Conservation (phyloP, 2,329 filamentous ascomycete genomes). For the Pseudogymnoascus destructans region DNA sequence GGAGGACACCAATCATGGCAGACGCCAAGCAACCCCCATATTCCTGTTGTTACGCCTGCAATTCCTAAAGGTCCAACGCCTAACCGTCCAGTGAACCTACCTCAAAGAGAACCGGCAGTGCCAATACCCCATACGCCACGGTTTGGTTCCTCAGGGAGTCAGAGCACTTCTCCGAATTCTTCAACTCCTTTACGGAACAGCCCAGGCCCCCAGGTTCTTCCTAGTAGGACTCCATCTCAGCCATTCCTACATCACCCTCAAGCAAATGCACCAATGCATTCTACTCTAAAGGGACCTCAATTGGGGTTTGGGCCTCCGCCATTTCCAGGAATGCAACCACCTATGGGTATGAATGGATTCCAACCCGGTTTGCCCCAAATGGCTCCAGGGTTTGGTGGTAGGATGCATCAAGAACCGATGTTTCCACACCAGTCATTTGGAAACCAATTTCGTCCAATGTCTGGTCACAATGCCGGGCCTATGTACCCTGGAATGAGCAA, state of each 20-base stretch:
- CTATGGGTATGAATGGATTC: conserved; percentile 42
- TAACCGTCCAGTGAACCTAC: conserved; percentile 55
- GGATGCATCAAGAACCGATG: conserved; percentile 36
- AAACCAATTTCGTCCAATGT: conserved; percentile 41
- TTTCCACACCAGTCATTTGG: conserved; percentile 39
- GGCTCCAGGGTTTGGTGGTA: conserved; percentile 32
- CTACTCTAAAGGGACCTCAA: conserved; percentile 43
- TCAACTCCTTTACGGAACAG: conserved; percentile 53
- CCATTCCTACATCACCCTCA: conserved; percentile 42
- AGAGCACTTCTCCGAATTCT: conserved; percentile 46
- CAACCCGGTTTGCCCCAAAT: conserved; percentile 31
- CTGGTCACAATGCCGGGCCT: conserved; percentile 36
- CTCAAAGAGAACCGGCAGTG: conserved; percentile 58
- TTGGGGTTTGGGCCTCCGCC: conserved; percentile 32
- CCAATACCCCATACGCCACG: conserved; percentile 59
- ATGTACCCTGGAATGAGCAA: conserved; percentile 47
- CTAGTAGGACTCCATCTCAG: conserved; percentile 42
- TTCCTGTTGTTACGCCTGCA: conserved; percentile 65
- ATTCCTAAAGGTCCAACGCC: conserved; percentile 74
- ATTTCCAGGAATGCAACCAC: conserved; percentile 36
- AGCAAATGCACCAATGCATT: conserved; percentile 51
- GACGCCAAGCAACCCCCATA: conserved; percentile 58
- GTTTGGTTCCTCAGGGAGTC: conserved; percentile 40
- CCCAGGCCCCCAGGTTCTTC: conserved; percentile 47
- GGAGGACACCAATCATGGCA: conserved; percentile 47